Evolutionary conservation across 345 rosid species (phyloP).

Genomic region (Bretschneidera sinensis): DNA sequence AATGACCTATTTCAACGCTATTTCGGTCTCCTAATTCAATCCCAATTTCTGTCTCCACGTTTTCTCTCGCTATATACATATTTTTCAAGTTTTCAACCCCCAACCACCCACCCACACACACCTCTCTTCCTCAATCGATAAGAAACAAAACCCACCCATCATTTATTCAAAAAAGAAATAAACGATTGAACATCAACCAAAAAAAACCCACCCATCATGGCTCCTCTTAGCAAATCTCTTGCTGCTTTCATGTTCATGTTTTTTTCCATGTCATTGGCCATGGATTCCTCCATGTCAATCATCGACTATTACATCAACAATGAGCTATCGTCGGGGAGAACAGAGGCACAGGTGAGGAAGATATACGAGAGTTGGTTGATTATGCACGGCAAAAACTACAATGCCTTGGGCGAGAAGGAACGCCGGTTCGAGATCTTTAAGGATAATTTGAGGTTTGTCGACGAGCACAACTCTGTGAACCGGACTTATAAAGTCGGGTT

Average conservation of each 20-base stretch:
- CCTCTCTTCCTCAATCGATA: too few relatives aligned
- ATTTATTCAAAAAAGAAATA: too few relatives aligned
- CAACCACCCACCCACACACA: too few relatives aligned
- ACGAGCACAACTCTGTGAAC: constrained; percentile 38
- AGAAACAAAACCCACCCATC: too few relatives aligned
- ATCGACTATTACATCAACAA: constrained; percentile 33
- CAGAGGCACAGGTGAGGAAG: constrained; percentile 26
- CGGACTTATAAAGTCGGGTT: constrained; percentile 48
- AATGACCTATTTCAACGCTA: too few relatives aligned
- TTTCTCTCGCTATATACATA: too few relatives aligned
- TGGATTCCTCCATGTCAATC: constrained; percentile 62
- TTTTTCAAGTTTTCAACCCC: too few relatives aligned
- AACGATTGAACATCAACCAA: too few relatives aligned
- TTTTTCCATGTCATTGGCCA: constrained; percentile 2
- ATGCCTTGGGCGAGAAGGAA: constrained; percentile 55
- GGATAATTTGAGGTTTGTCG: constrained; percentile 51
- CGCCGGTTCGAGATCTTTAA: constrained; percentile 49
- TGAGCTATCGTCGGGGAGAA: constrained; percentile 5
- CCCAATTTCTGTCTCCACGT: too few relatives aligned
- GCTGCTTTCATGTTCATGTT: neutral
- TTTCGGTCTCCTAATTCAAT: too few relatives aligned
- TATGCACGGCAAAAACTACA: constrained; percentile 42
- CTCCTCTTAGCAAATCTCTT: neutral
- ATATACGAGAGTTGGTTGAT: constrained; percentile 58
- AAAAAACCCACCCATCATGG: too few relatives aligned